phyloP scores from a whole-genome alignment of 2,329 filamentous ascomycete genomes.

The Stachybotrys elegans region DNA sequence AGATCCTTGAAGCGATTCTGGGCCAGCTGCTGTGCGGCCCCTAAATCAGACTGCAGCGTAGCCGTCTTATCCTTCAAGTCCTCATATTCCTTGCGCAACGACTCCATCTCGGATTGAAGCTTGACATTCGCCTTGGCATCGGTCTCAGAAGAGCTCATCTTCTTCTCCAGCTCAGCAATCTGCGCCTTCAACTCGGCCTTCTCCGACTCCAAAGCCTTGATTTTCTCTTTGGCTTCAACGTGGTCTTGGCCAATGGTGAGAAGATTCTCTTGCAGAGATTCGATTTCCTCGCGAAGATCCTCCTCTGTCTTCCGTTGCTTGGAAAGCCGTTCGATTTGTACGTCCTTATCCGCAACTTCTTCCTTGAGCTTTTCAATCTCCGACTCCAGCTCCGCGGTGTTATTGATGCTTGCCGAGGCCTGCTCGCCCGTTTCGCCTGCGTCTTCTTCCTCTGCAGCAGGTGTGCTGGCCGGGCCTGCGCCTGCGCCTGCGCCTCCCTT shows the following conservation, averaged over 20 bases:
- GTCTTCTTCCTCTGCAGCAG: conserved; percentile 29
- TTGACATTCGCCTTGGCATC: conserved; percentile 43
- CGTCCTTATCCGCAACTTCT: conserved; percentile 60
- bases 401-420: conserved; percentile 21
- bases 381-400: conserved; percentile 36
- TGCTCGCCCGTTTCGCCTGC: conserved; percentile 31
- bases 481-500: conserved; percentile 57
- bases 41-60: conserved; percentile 74
- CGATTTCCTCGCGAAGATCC: conserved; percentile 78
- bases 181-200: conserved; percentile 58
- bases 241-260: conserved; percentile 76
- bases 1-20: conserved; percentile 85
- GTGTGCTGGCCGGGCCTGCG: conserved; percentile 25
- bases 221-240: conserved; percentile 74
- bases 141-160: conserved; percentile 44
- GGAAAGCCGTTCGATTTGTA: conserved; percentile 65
- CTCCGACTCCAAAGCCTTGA: conserved; percentile 65
- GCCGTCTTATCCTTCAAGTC: conserved; percentile 66
- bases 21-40: conserved; percentile 79
- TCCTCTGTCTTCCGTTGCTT: conserved; percentile 71
- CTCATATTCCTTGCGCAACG: conserved; percentile 51
- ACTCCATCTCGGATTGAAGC: conserved; percentile 56
- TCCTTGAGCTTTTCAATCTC: conserved; percentile 47
- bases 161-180: conserved; percentile 65
- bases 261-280: conserved; percentile 74